phyloP scores from a whole-genome alignment of 164 flowering plant species.

The Hamamelis virginiana region DNA sequence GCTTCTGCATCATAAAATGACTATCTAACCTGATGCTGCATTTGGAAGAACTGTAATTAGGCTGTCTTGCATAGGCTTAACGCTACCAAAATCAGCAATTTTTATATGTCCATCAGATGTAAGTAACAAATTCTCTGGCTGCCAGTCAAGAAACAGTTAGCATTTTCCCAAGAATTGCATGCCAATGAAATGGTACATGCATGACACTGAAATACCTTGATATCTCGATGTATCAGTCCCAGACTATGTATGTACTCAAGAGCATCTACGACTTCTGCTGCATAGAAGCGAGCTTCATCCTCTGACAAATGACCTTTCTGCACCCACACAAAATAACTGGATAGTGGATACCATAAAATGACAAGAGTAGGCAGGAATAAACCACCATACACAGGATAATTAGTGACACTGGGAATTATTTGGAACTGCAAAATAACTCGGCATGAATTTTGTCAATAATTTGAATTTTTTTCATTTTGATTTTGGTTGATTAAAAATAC shows the following conservation, averaged over 20 bases:
- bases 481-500: too few species aligned
- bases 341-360: background rate
- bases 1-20: conserved; percentile 6
- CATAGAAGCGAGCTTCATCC: conserved; percentile 91
- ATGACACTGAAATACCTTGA: conserved; percentile 58
- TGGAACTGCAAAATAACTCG: too few species aligned
- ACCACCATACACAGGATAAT: background rate
- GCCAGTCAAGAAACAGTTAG: conserved; percentile 38
- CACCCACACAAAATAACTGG: conserved; percentile 17
- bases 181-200: conserved; percentile 3
- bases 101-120: conserved; percentile 93
- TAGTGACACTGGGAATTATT: too few species aligned
- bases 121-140: conserved; percentile 98
- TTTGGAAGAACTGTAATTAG: conserved; percentile 84
- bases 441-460: too few species aligned
- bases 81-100: conserved; percentile 98
- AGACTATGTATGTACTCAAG: conserved; percentile 91
- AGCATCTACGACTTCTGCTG: conserved; percentile 97
- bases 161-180: conserved; percentile 17
- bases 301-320: conserved; percentile 94
- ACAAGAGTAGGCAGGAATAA: background rate
- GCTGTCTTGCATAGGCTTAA: conserved; percentile 91
- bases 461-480: too few species aligned
- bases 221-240: conserved; percentile 97
- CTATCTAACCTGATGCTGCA: conserved; percentile 64